Evolutionary conservation across 129 eudicot species (phyloP), one percentile per base, ranked within the genome.

Genomic region (Pseudognaphalium luteoalbum): DNA sequence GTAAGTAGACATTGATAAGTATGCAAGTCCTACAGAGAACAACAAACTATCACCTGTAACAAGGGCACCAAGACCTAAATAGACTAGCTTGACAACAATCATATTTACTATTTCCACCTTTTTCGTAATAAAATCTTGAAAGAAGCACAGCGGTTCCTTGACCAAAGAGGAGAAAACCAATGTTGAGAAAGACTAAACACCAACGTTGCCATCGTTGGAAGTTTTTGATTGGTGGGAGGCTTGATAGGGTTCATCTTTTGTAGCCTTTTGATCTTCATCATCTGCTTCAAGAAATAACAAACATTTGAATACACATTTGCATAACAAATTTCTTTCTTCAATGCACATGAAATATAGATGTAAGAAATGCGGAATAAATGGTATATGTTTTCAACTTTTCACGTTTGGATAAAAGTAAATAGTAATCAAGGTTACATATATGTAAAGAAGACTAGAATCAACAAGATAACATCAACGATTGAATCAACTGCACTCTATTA

Each of bases 141-240:
- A 81, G 76, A 57, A 81, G 73, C 32, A 64, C 11, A 6, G 85
- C 81, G 37, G 65, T 30, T 16, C 68, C 81, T 81, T 81, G 85
- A 61, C 85, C 85, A 34, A 71, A 14, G 33, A 81, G 73, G 73
- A 81, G 76, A 81, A 76, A 81, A 39, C 54, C 17, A 32, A 80
- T 73, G 70, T 73, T 80, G 14, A 41, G 15, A 56, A 66, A 73
- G 70, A 80, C 79, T 25, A 80, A 73, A 1, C 64, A 66, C 83
- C 83, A 73, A 78, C 74, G 42, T 66, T 80, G 73, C 78, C 79
- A 74, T 51, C 41, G 56, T 30, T 22, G 66, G 29, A 80, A 63
- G 19, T 39, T 59, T 22, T 5, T 66, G 74, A 73, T 73, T 2
- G 79, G 83, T 56, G 79, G 60, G 15, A 80, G 79, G 63, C 35